Evolutionary conservation across 768 basidiomycete species (phyloP).

Genomic region (Auricularia sp.): DNA sequence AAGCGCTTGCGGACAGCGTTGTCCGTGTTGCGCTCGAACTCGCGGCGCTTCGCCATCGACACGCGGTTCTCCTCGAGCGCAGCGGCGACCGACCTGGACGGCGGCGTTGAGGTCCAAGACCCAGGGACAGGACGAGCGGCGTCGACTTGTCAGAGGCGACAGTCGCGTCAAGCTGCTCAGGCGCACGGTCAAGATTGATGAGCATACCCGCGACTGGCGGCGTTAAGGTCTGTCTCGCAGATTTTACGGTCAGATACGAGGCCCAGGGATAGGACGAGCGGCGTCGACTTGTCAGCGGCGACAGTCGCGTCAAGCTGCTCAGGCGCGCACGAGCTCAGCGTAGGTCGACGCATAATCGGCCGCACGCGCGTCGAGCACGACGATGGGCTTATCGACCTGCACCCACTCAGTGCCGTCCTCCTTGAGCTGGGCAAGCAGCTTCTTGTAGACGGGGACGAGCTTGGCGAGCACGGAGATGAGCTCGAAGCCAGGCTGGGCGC

Average conservation of each 20-base stretch:
- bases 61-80: conserved; percentile 81
- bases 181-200: conserved; percentile 39
- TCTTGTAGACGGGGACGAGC: conserved; percentile 84
- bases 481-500: conserved; percentile 73
- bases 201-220: too few relatives aligned
- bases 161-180: conserved; percentile 76
- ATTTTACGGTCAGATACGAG: conserved; percentile 97
- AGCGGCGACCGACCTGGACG: conserved; percentile 61
- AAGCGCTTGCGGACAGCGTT: conserved; percentile 93
- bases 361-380: conserved; percentile 83
- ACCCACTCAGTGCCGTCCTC: conserved; percentile 88
- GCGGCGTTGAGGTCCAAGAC: conserved; percentile 79
- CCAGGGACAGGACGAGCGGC: conserved; percentile 75
- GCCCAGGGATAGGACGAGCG: conserved; percentile 81
- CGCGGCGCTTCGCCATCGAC: conserved; percentile 89
- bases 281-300: conserved; percentile 73
- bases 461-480: conserved; percentile 84
- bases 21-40: conserved; percentile 89
- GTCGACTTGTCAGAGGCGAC: conserved; percentile 78
- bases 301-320: conserved; percentile 77
- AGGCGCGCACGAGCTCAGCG: conserved; percentile 76
- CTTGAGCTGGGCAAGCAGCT: conserved; percentile 84
- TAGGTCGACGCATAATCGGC: conserved; percentile 76
- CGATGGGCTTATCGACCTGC: conserved; percentile 93
- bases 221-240: conserved; percentile 88